A percentile compares a stretch with the other conserved stretches of the same genome.
Conservation (phyloP, 352 stramenopile species). For the Blastocystis sp. region DNA sequence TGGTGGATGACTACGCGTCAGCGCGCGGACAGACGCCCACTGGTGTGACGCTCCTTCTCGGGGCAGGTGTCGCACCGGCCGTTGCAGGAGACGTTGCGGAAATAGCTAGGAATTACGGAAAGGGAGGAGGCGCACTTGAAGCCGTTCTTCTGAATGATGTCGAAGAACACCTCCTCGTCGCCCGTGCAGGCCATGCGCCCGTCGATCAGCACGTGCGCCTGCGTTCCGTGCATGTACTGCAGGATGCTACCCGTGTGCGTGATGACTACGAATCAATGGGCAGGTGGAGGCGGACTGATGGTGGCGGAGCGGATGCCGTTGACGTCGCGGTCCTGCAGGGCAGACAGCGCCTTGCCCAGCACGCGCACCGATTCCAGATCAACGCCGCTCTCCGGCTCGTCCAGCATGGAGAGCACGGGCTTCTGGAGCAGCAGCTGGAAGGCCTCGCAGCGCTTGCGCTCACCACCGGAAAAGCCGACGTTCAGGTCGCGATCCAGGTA, state of each 20-base stretch:
- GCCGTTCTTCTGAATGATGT: slow-evolving; percentile 42
- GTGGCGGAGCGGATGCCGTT: slow-evolving; percentile 27
- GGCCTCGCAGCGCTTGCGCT: slow-evolving; percentile 67
- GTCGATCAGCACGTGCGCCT: slow-evolving; percentile 50
- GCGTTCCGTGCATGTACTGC: slow-evolving; percentile 53
- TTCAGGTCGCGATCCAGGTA: slow-evolving; percentile 56
- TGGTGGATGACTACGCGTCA: not conserved
- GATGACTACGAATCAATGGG: slow-evolving; percentile 15
- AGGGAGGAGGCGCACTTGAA: slow-evolving; percentile 22
- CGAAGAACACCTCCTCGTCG: slow-evolving; percentile 58
- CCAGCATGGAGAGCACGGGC: slow-evolving; percentile 57
- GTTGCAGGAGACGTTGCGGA: slow-evolving; percentile 7
- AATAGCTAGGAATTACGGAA: slow-evolving; percentile 24
- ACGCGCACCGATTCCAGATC: slow-evolving; percentile 59
- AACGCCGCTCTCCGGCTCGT: slow-evolving; percentile 65
- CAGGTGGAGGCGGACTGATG: slow-evolving; percentile 19
- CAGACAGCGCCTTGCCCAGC: slow-evolving; percentile 49
- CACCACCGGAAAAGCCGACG: slow-evolving; percentile 65
- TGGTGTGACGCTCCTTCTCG: not conserved
- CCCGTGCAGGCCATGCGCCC: slow-evolving; percentile 59
- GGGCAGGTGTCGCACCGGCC: not conserved
- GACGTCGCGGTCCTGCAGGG: slow-evolving; percentile 30
- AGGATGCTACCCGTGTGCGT: slow-evolving; percentile 66
- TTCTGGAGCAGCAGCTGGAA: slow-evolving; percentile 68
- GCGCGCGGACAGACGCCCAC: not conserved